phyloP scores from a whole-genome alignment of 1,284 basidiomycete species.

The Malassezia furfur region DNA sequence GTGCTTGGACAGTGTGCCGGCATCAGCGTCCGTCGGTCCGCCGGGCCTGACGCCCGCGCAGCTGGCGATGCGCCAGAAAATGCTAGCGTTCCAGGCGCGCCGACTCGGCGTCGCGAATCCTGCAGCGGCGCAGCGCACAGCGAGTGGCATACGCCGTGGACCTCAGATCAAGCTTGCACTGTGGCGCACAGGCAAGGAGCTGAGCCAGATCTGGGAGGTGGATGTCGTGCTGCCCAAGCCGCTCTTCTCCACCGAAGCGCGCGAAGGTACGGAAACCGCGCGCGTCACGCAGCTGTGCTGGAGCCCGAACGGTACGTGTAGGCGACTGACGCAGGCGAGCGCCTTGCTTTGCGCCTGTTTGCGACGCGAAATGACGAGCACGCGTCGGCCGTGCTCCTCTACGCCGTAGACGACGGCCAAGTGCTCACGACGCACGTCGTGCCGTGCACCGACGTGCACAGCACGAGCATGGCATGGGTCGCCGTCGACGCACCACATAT shows the following conservation, averaged over 20 bases:
- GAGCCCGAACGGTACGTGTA: constrained; percentile 11
- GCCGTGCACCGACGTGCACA: not conserved
- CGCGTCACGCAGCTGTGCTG: constrained; percentile 8
- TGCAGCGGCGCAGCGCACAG: not conserved
- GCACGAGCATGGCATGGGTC: constrained; percentile 5
- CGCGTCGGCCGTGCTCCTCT: not conserved
- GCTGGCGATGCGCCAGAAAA: constrained; percentile 17
- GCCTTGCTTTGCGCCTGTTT: constrained; percentile 3
- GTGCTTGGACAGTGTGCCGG: constrained; percentile 9
- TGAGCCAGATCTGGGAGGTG: constrained; percentile 13
- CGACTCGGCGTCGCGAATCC: constrained; percentile 15
- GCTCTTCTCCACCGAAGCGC: not conserved
- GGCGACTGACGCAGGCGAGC: constrained; percentile 2
- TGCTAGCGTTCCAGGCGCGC: constrained; percentile 18
- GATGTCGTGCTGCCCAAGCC: not conserved
- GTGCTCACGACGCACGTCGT: not conserved
- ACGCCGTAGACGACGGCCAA: constrained; percentile 12
- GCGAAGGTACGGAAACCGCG: not conserved
- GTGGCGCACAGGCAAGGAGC: not conserved
- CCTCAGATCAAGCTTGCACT: constrained; percentile 6
- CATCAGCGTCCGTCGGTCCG: constrained; percentile 3
- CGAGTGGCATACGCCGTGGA: not conserved
- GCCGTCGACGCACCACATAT: not conserved
- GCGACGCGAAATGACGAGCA: not conserved
- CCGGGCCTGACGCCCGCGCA: constrained; percentile 16